Conservation (phyloP, 1,139 yeast genomes). For the Magnusiomyces tetraspermus region DNA sequence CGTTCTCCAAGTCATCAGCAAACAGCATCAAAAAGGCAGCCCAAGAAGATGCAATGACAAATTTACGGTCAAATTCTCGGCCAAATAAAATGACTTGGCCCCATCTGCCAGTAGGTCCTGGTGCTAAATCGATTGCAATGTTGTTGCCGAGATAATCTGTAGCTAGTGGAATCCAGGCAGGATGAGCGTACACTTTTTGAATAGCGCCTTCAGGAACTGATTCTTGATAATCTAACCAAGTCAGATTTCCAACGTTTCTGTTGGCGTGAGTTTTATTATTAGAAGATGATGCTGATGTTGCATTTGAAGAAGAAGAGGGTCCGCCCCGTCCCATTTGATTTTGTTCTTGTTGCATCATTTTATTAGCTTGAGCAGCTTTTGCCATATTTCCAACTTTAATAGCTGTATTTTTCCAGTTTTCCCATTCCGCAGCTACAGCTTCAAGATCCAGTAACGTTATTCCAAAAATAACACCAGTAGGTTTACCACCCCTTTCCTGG, state of each 20-base stretch:
- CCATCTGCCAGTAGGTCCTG: constrained; percentile 61
- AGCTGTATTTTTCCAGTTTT: constrained; percentile 65
- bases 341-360: constrained; percentile 15
- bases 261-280: constrained; percentile 34
- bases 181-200: constrained; percentile 69
- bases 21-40: constrained; percentile 72
- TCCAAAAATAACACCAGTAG: constrained; percentile 68
- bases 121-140: constrained; percentile 80
- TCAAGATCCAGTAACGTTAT: constrained; percentile 63
- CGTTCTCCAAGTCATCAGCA: constrained; percentile 75
- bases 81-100: constrained; percentile 92
- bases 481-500: constrained; percentile 66
- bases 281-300: constrained; percentile 35
- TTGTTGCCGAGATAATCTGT: constrained; percentile 87
- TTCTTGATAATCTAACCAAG: constrained; percentile 41
- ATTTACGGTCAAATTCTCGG: constrained; percentile 79
- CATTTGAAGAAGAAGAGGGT: constrained; percentile 10
- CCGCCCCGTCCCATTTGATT: constrained; percentile 22
- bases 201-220: constrained; percentile 68
- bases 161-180: constrained; percentile 82
- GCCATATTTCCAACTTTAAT: constrained; percentile 25
- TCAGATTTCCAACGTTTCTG: constrained; percentile 13
- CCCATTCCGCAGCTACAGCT: constrained; percentile 58
- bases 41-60: constrained; percentile 69
- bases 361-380: constrained; percentile 17